These are phyloP conservation scores for Neurospora sp. DNA, from an alignment of 495 filamentous ascomycete genomes.

Conservation along the genomic window DNA sequence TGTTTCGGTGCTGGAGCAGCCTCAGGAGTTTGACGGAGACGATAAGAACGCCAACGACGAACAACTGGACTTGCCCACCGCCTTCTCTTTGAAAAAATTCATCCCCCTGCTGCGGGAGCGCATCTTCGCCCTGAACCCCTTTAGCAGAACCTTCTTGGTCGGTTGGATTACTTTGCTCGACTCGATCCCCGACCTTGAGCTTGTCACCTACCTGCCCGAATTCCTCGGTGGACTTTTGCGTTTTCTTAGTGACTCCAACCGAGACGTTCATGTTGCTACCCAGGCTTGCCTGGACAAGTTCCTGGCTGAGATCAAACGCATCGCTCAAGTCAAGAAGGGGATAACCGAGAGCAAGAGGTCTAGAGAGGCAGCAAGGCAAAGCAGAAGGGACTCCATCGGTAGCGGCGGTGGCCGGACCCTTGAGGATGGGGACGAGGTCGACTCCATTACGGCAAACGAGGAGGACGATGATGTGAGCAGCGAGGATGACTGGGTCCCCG, in stretches of 20 bases:
- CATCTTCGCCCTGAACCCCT: constrained; percentile 87
- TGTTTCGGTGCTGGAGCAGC: constrained; percentile 72
- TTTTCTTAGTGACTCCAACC: constrained; percentile 84
- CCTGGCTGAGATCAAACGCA: constrained; percentile 86
- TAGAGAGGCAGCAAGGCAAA: constrained; percentile 53
- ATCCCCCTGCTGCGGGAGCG: constrained; percentile 88
- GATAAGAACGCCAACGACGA: constrained; percentile 40
- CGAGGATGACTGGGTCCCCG: constrained; percentile 92
- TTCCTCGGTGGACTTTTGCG: constrained; percentile 85
- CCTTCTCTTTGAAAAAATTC: constrained; percentile 85
- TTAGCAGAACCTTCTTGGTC: constrained; percentile 89
- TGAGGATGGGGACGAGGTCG: constrained; percentile 42
- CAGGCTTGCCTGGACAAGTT: constrained; percentile 88
- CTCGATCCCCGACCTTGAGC: constrained; percentile 92
- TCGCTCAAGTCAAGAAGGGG: constrained; percentile 82
- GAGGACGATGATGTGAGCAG: constrained; percentile 49
- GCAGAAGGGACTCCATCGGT: constrained; percentile 55
- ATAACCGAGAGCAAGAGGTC: constrained; percentile 77
- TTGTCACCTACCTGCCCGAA: constrained; percentile 84
- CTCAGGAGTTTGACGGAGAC: constrained; percentile 33
- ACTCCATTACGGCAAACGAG: constrained; percentile 45
- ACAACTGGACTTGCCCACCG: constrained; percentile 58
- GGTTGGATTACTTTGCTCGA: constrained; percentile 93
- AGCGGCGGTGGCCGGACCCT: constrained; percentile 38
- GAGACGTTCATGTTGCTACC: constrained; percentile 87